Percentiles rank a stretch among this genome's conserved stretches.
These are phyloP conservation scores for Oenanthe javanica DNA, from an alignment of 140 eudicot species.

Conservation along the genomic window DNA sequence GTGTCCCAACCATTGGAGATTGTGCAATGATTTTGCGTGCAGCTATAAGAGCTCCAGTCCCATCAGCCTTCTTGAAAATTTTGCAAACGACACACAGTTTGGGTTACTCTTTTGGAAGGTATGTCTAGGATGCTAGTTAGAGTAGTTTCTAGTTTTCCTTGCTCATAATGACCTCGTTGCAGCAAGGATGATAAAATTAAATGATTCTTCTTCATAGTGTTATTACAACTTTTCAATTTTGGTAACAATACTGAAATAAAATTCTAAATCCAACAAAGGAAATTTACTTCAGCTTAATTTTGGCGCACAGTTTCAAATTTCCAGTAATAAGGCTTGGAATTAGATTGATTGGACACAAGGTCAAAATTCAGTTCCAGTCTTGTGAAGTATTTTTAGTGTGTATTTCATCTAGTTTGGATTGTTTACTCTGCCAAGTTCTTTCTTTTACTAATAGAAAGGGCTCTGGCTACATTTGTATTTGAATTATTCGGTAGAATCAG, in stretches of 20 bases:
- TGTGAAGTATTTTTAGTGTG: not conserved
- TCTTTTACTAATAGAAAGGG: not conserved
- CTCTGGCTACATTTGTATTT: not conserved
- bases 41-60: constrained; percentile 84
- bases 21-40: constrained; percentile 94
- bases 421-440: not conserved
- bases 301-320: not conserved
- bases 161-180: not conserved
- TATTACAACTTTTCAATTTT: too few species aligned
- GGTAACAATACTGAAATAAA: not conserved
- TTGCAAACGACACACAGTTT: constrained; percentile 77
- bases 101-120: constrained; percentile 88
- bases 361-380: not conserved
- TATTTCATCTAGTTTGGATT: not conserved
- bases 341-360: not conserved
- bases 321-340: not conserved
- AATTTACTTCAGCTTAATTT: not conserved
- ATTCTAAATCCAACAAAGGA: not conserved
- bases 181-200: not conserved
- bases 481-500: not conserved
- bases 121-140: constrained; percentile 13
- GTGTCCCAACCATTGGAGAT: constrained; percentile 88
- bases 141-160: not conserved
- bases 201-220: not conserved
- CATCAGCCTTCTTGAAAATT: constrained; percentile 76